Percentiles rank a stretch among this genome's conserved stretches.
phyloP scores from a whole-genome alignment of 2,329 filamentous ascomycete species.

The Ophiocordyceps camponoti-leonardi region DNA sequence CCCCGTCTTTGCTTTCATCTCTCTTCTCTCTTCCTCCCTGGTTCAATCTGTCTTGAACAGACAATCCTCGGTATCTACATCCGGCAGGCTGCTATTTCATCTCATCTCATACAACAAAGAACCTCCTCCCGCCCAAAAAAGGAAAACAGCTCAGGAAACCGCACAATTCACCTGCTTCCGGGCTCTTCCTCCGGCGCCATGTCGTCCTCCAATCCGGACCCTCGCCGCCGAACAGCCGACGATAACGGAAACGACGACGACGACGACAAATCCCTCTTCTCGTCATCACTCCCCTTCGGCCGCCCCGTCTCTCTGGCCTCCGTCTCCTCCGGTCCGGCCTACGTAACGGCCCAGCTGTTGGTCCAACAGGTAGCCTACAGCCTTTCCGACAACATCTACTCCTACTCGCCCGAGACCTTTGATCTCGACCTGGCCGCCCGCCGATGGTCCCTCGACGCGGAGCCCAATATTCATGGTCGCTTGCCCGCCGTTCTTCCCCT shows the following conservation, averaged over 20 bases:
- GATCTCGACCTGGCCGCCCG: constrained; percentile 73
- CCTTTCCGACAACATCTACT: constrained; percentile 92
- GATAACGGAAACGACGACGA: too few relatives aligned
- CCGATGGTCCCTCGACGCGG: constrained; percentile 52
- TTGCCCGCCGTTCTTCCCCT: constrained; percentile 61
- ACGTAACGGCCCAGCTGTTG: constrained; percentile 81
- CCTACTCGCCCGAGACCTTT: constrained; percentile 88
- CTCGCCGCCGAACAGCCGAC: too few relatives aligned
- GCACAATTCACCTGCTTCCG: too few relatives aligned
- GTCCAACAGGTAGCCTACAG: constrained; percentile 93
- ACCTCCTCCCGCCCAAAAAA: too few relatives aligned
- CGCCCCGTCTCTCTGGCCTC: constrained; percentile 34
- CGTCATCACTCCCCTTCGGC: constrained; percentile 39
- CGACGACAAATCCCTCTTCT: constrained; percentile 6
- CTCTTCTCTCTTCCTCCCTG: too few relatives aligned
- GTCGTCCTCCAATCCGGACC: not conserved
- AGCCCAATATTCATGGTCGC: constrained; percentile 70
- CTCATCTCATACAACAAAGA: too few relatives aligned
- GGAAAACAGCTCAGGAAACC: too few relatives aligned
- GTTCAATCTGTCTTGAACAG: too few relatives aligned
- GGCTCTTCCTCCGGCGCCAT: not conserved
- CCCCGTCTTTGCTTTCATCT: too few relatives aligned
- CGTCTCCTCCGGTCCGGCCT: constrained; percentile 73
- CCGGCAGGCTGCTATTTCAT: too few relatives aligned
- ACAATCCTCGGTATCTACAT: too few relatives aligned